Evolutionary conservation across 176 grass and related monocot species (phyloP).

Genomic region (Cocos nucifera): DNA sequence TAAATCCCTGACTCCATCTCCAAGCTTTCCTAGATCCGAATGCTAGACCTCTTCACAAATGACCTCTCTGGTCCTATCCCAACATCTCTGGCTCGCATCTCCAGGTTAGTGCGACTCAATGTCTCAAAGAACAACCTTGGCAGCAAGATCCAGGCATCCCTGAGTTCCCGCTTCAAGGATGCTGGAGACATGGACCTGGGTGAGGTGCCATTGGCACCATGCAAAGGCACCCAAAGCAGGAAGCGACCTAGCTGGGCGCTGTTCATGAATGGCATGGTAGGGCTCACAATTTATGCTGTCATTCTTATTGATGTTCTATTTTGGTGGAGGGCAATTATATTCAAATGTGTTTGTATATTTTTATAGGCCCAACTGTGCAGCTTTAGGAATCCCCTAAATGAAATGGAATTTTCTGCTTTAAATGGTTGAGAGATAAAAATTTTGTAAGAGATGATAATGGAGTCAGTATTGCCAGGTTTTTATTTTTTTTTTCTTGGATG

Average conservation of each 20-base stretch:
- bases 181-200: conserved; percentile 61
- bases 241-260: conserved; percentile 36
- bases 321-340: too few relatives aligned
- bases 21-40: conserved; percentile 66
- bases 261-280: conserved; percentile 23
- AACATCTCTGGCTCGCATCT: conserved; percentile 57
- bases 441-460: too few relatives aligned
- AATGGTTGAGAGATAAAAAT: too few relatives aligned
- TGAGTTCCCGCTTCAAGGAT: conserved; percentile 53
- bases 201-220: conserved; percentile 43
- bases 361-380: too few relatives aligned
- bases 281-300: too few relatives aligned
- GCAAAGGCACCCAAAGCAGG: conserved; percentile 28
- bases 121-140: conserved; percentile 73
- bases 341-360: too few relatives aligned
- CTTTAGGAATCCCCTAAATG: too few relatives aligned
- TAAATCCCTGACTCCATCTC: conserved; percentile 61
- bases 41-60: conserved; percentile 63
- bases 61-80: conserved; percentile 63
- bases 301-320: too few relatives aligned
- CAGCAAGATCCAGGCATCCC: conserved; percentile 53
- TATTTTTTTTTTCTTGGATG: too few relatives aligned
- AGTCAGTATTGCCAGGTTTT: too few relatives aligned
- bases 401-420: too few relatives aligned
- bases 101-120: conserved; percentile 44